These are phyloP conservation scores for Metarhizium sp. DNA, from an alignment of 2,329 filamentous ascomycete genomes.

Conservation along the genomic window DNA sequence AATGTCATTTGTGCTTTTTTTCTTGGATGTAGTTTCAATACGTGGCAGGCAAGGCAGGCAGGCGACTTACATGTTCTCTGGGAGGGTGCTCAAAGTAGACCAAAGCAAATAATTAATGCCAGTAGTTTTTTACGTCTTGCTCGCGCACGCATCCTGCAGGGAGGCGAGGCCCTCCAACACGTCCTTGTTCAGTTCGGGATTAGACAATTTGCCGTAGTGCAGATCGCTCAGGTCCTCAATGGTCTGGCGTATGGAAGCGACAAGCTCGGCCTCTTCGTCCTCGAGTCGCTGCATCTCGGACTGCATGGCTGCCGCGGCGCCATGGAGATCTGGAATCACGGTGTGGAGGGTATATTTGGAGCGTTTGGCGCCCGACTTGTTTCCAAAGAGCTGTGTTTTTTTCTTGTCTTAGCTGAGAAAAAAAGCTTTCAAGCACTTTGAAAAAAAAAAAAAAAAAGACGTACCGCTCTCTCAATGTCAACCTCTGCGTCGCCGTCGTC, in stretches of 20 bases:
- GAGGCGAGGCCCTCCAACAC: constrained; percentile 54
- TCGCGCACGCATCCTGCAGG: constrained; percentile 50
- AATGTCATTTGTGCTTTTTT: neutral
- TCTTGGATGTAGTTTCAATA: neutral
- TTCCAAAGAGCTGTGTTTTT: constrained; percentile 46
- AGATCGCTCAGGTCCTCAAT: constrained; percentile 73
- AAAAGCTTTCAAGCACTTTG: neutral
- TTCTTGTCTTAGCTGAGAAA: neutral
- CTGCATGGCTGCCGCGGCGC: constrained; percentile 56
- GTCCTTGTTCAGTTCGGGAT: constrained; percentile 53
- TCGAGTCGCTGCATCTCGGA: constrained; percentile 58
- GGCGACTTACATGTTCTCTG: neutral
- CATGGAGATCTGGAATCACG: constrained; percentile 60
- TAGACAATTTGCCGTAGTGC: constrained; percentile 66
- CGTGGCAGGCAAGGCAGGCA: too few species aligned
- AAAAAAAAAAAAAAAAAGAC: constrained; percentile 9
- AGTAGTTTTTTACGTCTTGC: constrained; percentile 20
- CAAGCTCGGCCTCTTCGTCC: constrained; percentile 50
- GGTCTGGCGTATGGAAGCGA: constrained; percentile 53
- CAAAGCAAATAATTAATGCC: neutral
- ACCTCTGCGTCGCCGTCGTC: constrained; percentile 53
- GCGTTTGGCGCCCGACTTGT: constrained; percentile 31
- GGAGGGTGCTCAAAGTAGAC: neutral
- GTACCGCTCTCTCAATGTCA: constrained; percentile 50
- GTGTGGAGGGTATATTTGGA: constrained; percentile 52